These are phyloP conservation scores for Eutrema japonicum DNA, from an alignment of 345 rosid species.

Conservation along the genomic window DNA sequence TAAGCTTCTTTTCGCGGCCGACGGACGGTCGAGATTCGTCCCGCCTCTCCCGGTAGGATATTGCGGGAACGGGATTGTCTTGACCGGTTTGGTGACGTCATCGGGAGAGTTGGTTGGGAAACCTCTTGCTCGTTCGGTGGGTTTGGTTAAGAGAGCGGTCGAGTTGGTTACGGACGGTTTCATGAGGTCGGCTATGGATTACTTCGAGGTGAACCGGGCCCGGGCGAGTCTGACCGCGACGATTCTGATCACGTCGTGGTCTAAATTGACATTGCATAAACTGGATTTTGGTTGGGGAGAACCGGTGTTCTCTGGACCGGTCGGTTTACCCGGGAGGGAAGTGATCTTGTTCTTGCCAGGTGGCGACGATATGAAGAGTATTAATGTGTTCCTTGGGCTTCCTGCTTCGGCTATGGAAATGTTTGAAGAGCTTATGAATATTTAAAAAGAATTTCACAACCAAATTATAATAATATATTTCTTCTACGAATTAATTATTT, in stretches of 20 bases:
- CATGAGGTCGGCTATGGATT: conserved; percentile 80
- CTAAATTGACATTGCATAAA: conserved; percentile 64
- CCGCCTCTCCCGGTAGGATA: conserved; percentile 71
- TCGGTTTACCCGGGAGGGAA: conserved; percentile 76
- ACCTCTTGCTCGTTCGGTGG: conserved; percentile 56
- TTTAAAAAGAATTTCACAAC: neutral
- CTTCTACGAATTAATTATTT: neutral
- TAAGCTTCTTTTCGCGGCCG: conserved; percentile 82
- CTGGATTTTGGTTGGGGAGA: conserved; percentile 87
- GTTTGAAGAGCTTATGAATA: conserved; percentile 60
- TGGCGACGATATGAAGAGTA: conserved; percentile 49
- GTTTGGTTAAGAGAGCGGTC: conserved; percentile 61
- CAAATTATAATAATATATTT: neutral
- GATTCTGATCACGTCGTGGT: conserved; percentile 77
- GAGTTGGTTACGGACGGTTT: conserved; percentile 61
- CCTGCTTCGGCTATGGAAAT: conserved; percentile 73
- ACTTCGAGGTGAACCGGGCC: conserved; percentile 67
- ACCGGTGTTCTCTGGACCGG: conserved; percentile 69
- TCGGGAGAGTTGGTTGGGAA: conserved; percentile 64
- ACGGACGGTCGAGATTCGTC: conserved; percentile 66
- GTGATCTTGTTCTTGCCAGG: conserved; percentile 74
- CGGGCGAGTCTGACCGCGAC: conserved; percentile 74
- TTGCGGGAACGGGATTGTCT: conserved; percentile 73
- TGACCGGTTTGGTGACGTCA: conserved; percentile 58
- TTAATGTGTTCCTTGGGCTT: conserved; percentile 74